Base-by-base conservation (phyloP, 31 red algal genomes). In the Asparagopsis taxiformis region DNA sequence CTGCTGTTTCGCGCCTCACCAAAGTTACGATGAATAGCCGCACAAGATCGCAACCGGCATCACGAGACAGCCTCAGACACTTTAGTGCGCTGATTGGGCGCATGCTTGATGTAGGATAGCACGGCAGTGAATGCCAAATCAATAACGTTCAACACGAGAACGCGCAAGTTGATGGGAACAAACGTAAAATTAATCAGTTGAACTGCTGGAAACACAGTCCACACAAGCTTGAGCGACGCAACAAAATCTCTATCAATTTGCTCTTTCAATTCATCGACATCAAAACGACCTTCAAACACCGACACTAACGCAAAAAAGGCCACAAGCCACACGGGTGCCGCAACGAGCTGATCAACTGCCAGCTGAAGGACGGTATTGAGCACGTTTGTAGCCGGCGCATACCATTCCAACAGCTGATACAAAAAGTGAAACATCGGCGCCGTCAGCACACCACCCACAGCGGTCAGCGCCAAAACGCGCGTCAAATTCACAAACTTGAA, bases 401-500 rank as follows among this genome's bases (percentile, higher is more conserved):
- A 34, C 31, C 37, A 59, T 44, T 85, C 80, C 25, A 85, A 59
- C 23, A 56, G 36, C 7, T 33, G 22, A 59, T 85, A 85, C 0
- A 73, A 41, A 30, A 56, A 61, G 70, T 85, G 80, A 44, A 85
- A 85, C 39, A 74, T 63, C 23, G 80, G 80, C 2, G 80, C 68
- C 17, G 80, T 85, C 0, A 85, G 70, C 2, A 59, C 20, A 0
- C 20, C 38, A 29, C 68, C 80, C 7, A 72, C 37, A 10, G 56
- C 31, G 59, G 68, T 51, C 41, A 85, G 69, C 21, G 80, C 68
- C 15, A 53, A 15, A 59, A 74, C 52, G 37, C 80, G 80, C 25
- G n/a, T 39, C 28, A 65, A 10, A 32, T 71, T 39, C 21, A 74
- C 15, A 21, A 25, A 33, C 10, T 19, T 13, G 11, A 37, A 16